A percentile compares a stretch with the other conserved stretches of the same genome.
Conservation (phyloP, 495 filamentous ascomycete genomes). For the Trichocladium uniseriatum region DNA sequence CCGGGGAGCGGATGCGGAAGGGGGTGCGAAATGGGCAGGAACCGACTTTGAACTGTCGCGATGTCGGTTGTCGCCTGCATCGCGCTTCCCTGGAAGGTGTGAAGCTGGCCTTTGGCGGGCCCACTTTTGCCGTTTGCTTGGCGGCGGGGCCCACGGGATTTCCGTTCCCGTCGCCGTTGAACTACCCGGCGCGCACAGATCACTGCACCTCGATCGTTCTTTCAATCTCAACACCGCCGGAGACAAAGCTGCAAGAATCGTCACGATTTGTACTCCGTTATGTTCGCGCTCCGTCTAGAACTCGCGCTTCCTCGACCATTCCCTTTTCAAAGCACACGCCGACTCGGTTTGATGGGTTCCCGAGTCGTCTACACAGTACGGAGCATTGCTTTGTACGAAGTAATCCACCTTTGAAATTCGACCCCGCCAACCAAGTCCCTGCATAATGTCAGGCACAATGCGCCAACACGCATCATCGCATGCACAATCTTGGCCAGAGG, state of each 20-base stretch:
- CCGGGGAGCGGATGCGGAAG: neutral
- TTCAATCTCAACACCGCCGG: too few relatives aligned
- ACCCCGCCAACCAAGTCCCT: too few relatives aligned
- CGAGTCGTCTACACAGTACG: too few relatives aligned
- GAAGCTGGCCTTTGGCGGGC: neutral
- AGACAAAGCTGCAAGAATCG: too few relatives aligned
- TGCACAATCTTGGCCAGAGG: too few relatives aligned
- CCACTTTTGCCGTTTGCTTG: conserved; percentile 7
- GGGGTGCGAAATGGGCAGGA: neutral
- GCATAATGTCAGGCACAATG: neutral
- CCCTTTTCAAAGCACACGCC: neutral
- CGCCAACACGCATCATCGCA: neutral
- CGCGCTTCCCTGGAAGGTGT: neutral
- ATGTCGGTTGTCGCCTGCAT: neutral
- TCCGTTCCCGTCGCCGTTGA: neutral
- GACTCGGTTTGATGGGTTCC: neutral
- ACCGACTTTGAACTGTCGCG: neutral
- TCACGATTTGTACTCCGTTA: neutral
- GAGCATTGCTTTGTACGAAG: too few relatives aligned
- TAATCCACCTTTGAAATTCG: too few relatives aligned
- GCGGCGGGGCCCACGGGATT: neutral
- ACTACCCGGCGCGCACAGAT: too few relatives aligned
- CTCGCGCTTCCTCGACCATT: conserved; percentile 1
- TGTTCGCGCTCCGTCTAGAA: neutral
- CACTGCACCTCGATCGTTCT: too few relatives aligned